Evolutionary conservation across 306 rosid genomes (phyloP).

Genomic region (Trifolium dubium): DNA sequence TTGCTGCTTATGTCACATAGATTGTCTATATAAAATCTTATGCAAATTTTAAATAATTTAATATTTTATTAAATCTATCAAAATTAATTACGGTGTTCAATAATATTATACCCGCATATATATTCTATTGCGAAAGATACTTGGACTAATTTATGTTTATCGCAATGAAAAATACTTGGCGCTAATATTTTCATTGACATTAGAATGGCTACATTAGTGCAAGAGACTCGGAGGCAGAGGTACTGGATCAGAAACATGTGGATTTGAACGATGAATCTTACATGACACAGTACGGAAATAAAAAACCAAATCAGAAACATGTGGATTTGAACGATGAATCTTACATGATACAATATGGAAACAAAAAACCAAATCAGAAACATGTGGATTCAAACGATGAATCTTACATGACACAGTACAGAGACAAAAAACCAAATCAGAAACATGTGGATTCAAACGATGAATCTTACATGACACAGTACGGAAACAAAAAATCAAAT

Average conservation of each 20-base stretch:
- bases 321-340: background rate
- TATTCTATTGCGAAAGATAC: no score
- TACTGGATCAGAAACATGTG: background rate
- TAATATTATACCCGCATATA: no score
- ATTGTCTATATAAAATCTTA: no score
- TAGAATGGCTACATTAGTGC: slow-evolving; percentile 35
- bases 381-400: background rate
- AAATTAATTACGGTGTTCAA: no score
- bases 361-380: background rate
- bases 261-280: slow-evolving; percentile 1
- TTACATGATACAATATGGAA: background rate
- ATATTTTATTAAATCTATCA: no score
- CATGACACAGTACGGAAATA: background rate
- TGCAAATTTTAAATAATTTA: no score
- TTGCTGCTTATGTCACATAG: no score
- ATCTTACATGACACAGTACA: background rate
- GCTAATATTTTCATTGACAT: background rate
- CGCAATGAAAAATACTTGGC: background rate
- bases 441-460: background rate
- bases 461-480: background rate
- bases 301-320: no score
- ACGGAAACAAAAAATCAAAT: background rate
- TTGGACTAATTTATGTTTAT: no score
- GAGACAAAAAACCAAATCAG: background rate
- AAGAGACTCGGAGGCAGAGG: slow-evolving; percentile 21